Evolutionary conservation across 2,329 filamentous ascomycete genomes (phyloP), one percentile per base, ranked within the genome.

Genomic region (Aspergillus pseudoglaucus): DNA sequence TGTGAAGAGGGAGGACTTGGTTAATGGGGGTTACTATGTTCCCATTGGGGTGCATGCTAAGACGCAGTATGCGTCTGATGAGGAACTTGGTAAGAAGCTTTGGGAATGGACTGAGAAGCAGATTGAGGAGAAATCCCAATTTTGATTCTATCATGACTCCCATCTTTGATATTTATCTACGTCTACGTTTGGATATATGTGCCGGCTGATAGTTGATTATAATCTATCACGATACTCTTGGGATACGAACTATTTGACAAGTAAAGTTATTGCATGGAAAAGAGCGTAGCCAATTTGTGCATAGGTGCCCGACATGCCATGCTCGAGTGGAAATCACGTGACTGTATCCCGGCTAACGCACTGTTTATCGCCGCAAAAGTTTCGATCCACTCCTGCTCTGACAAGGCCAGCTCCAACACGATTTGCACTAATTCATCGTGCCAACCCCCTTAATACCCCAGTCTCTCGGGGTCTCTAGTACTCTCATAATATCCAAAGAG

Each of bases 51-150:
- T 59, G 37, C 55, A 52, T 27, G 60, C 61, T n/a, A 58, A 55
- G 35, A 68, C 62, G 17, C 40, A 49, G 39, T 63, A 63, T 47
- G 60, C 63, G 2, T 55, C 55, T 8, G 62, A 73, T 54, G 52
- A 49, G 4, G 60, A 62, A 10, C 52, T 70, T 46, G 67, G 60
- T 1, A 57, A 53, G 42, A 57, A 50, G 46, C 56, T 74, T 25
- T 74, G 72, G 72, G 69, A 73, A 33, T 75, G 71, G 71, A 70
- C 70, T 5, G 70, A 74, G 49, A 55, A 55, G 38, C 61, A 67
- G 48, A 57, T 67, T 50, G 53, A 55, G 2, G 51, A 56, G 45
- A 48, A 49, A 10, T 49, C 42, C n/a, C 49, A 39, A 41, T 37
- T 18, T n/a, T 39, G n/a, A 17, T 41, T 38, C 5, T 20, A 41